Evolutionary conservation across 129 eudicot species (phyloP), one percentile per base, ranked within the genome.

Genomic region (Scalesia atractyloides): DNA sequence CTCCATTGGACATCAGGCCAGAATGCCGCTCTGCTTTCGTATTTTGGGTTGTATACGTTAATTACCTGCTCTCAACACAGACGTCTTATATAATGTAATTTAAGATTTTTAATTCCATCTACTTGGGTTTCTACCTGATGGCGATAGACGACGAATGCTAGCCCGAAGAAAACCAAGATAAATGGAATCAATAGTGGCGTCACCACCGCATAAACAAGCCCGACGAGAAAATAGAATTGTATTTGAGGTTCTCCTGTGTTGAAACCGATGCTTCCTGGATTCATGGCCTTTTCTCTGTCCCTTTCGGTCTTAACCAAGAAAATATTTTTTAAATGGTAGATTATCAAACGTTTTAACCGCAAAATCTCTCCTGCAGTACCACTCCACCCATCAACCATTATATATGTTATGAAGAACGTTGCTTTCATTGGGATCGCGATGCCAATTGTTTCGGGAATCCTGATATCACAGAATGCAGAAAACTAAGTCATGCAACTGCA

Each of bases 371-470:
- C 96, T 0, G 98, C 98, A 19, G 90, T 85, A 56, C 98, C 97
- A 69, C 93, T 91, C 98, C 98, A 94, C 66, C 98, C 98, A 69
- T 94, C 98, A 73, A 94, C 88, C 98, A 94, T 90, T 72, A 94
- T 85, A 71, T 90, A 94, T 2, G 98, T 94, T 63, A 94, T 94
- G 73, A 94, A 94, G 80, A 94, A 94, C 1, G 98, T 94, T 47
- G 98, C 98, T 80, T 90, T 94, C 96, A 86, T 86, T 11, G 98
- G 97, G 70, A 94, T 86, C 34, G 97, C 87, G 3, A 90, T 87
- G 18, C 98, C 98, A 24, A 94, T 84, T 5, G 68, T 86, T 78
- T 60, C 80, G 8, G 95, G 89, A 16, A 94, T 87, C 58, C 98
- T 94, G 81, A 10, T 0, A 69, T 54, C 7, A 68, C 47, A 13